Percentiles rank a stretch among this genome's conserved stretches.
phyloP scores from a whole-genome alignment of 1,284 basidiomycete species.

The Rhizoctonia solani region DNA sequence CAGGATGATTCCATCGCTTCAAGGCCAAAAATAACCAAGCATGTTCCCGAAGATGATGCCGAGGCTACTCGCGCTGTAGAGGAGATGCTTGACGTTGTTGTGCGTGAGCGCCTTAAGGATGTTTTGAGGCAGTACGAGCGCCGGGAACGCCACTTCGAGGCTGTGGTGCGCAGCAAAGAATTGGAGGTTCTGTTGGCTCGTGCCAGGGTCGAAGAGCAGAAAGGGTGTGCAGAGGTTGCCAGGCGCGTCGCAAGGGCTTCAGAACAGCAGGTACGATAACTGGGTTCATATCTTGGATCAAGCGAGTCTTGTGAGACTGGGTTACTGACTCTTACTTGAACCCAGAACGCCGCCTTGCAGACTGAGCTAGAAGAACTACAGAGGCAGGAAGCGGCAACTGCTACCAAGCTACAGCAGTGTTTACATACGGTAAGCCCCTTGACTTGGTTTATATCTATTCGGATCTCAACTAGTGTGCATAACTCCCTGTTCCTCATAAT shows the following conservation, averaged over 20 bases:
- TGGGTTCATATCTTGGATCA: not conserved
- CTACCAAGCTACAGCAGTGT: slow-evolving; percentile 26
- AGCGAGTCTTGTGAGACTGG: not conserved
- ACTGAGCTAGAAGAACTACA: slow-evolving; percentile 27
- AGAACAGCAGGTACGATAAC: slow-evolving; percentile 32
- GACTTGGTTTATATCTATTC: not conserved
- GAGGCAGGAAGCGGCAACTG: slow-evolving; percentile 18
- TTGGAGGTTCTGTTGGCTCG: slow-evolving; percentile 79
- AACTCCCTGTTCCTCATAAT: too few species aligned
- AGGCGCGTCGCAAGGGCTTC: slow-evolving; percentile 42
- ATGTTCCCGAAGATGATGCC: slow-evolving; percentile 13
- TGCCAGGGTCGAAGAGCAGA: slow-evolving; percentile 80
- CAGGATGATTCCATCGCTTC: slow-evolving; percentile 60
- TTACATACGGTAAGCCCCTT: slow-evolving; percentile 17
- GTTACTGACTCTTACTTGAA: not conserved
- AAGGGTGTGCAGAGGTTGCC: slow-evolving; percentile 73
- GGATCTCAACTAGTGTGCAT: not conserved
- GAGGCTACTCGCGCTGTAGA: slow-evolving; percentile 55
- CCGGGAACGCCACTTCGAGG: slow-evolving; percentile 84
- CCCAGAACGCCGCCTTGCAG: slow-evolving; percentile 27
- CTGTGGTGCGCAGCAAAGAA: slow-evolving; percentile 84
- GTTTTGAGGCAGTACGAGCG: slow-evolving; percentile 81
- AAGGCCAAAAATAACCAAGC: slow-evolving; percentile 50
- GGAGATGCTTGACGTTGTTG: slow-evolving; percentile 77
- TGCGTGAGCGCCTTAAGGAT: slow-evolving; percentile 79